phyloP scores from a whole-genome alignment of 2,329 filamentous ascomycete species.

The Pezicula radicicola region DNA sequence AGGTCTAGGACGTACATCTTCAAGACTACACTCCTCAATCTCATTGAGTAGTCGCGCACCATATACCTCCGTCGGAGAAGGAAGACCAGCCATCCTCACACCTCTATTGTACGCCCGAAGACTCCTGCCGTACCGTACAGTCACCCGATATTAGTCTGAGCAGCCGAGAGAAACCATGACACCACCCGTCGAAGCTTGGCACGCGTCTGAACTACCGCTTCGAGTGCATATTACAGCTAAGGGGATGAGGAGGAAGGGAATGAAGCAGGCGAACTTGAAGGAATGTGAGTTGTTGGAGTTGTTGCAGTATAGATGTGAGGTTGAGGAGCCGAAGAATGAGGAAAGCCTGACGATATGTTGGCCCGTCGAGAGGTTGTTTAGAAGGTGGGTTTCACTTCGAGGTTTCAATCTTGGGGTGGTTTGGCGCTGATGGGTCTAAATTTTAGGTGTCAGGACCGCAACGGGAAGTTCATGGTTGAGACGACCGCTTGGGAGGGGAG shows the following conservation, averaged over 20 bases:
- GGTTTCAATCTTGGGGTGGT: neutral
- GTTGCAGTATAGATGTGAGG: slow-evolving; percentile 58
- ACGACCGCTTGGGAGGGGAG: slow-evolving; percentile 58
- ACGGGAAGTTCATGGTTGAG: slow-evolving; percentile 57
- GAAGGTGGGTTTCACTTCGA: slow-evolving; percentile 43
- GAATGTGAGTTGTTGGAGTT: slow-evolving; percentile 55
- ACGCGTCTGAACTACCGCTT: slow-evolving; percentile 46
- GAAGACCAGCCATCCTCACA: slow-evolving; percentile 7
- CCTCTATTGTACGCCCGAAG: neutral
- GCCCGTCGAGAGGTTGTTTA: slow-evolving; percentile 57
- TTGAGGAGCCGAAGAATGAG: slow-evolving; percentile 42
- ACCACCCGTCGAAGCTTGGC: slow-evolving; percentile 54
- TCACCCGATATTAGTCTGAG: neutral
- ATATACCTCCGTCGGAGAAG: slow-evolving; percentile 22
- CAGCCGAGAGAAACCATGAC: slow-evolving; percentile 41
- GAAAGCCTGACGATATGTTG: slow-evolving; percentile 51
- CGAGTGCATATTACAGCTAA: slow-evolving; percentile 45
- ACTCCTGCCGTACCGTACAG: neutral
- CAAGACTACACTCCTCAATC: slow-evolving; percentile 50
- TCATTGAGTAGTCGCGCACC: slow-evolving; percentile 51
- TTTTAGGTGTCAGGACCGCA: slow-evolving; percentile 55
- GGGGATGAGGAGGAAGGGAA: slow-evolving; percentile 41
- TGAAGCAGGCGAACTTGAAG: slow-evolving; percentile 48
- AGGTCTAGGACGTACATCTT: slow-evolving; percentile 45
- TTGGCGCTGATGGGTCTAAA: slow-evolving; percentile 4